Base-by-base conservation (phyloP, 2,329 filamentous ascomycete species). In the Penicillium palitans region DNA sequence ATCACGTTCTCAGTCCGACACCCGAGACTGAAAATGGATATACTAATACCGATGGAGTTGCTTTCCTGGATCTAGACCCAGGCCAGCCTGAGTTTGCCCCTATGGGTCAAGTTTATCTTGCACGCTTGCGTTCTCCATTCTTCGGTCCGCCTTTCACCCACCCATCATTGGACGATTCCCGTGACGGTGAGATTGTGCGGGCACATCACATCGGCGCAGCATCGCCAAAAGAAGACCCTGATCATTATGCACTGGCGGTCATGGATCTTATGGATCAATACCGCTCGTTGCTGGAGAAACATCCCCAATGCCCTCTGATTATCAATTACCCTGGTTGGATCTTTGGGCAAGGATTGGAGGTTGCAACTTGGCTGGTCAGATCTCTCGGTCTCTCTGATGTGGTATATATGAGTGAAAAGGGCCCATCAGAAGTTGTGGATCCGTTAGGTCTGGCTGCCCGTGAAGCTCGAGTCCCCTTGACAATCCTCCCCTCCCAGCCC, bases 281-380 rank as follows among this genome's bases (percentile, higher is more conserved):
- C 61, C 75, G 72, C 25, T 68, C 68, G 7, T 66, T 81, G 7
- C 69, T 76, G 2, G 71, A 75, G 12, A 72, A 68, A 29, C 74
- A 78, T 50, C 70, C 76, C 6, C 70, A 76, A 52, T 77, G 75
- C 35, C 81, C 83, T 0, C 71, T 87, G 3, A 76, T 88, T 15
- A 75, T 87, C 65, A 85, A 86, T 66, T 81, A 80, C 19, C 80
- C 83, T 9, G 81, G 82, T 15, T 85, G 83, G 79, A 78, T 84
- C 19, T 81, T 81, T 59, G 80, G 80, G 0, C 74, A 80, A 6
- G 82, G 83, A 2, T 72, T 83, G 24, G 77, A 80, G 49, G 72
- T 82, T 2, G 74, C 84, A 3, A 73, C 74, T 25, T 76, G 78
- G 60, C 67, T 86, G 1, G 73, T 84, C 27, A 66, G 71, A 9